Percentiles rank a stretch among this genome's conserved stretches.
These are phyloP conservation scores for Radiomyces spectabilis DNA, from an alignment of 192 early-diverging fungal genomes.

Conservation along the genomic window DNA sequence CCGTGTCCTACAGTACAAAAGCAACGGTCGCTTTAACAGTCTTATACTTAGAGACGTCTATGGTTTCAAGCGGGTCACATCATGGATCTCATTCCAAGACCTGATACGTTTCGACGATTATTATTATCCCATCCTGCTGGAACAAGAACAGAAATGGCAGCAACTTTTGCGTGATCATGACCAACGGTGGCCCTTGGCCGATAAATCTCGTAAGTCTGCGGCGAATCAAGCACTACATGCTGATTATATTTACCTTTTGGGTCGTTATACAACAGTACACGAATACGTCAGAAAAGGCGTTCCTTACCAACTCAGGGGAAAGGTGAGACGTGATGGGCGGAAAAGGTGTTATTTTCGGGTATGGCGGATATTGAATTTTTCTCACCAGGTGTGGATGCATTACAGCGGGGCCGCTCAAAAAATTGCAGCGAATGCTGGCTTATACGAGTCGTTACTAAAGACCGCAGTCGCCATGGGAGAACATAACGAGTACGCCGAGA, in stretches of 20 bases:
- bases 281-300: neutral
- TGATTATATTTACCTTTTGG: neutral
- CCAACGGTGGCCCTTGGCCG: neutral
- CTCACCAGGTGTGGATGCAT: conserved; percentile 49
- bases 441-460: conserved; percentile 46
- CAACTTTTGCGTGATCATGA: neutral
- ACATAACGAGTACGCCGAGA: conserved; percentile 57
- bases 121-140: neutral
- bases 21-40: too few species aligned
- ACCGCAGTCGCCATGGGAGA: conserved; percentile 37
- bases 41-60: neutral
- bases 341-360: too few species aligned
- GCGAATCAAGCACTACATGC: neutral
- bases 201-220: neutral
- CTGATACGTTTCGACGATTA: neutral
- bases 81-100: neutral
- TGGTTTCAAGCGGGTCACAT: neutral
- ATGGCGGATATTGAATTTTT: too few species aligned
- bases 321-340: too few species aligned
- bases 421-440: conserved; percentile 39
- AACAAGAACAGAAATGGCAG: conserved; percentile 1
- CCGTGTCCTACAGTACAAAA: too few species aligned
- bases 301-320: neutral
- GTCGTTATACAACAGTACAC: neutral
- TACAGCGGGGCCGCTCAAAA: conserved; percentile 62